phyloP scores from a whole-genome alignment of 1,284 basidiomycete species.

The Marasmius sp. region DNA sequence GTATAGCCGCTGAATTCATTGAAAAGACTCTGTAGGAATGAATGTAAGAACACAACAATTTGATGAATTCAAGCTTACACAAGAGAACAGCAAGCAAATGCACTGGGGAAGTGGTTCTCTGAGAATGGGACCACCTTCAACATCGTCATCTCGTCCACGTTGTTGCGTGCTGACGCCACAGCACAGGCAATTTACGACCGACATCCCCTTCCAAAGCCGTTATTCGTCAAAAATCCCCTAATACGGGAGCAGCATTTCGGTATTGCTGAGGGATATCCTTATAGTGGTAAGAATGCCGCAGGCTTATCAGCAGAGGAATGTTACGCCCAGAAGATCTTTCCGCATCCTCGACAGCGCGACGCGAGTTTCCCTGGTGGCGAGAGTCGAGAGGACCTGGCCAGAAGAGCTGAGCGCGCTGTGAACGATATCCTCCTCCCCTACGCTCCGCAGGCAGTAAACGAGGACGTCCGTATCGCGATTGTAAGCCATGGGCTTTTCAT shows the following conservation, averaged over 20 bases:
- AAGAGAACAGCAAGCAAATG: constrained; percentile 73
- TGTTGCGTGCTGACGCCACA: constrained; percentile 76
- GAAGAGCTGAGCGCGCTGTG: constrained; percentile 59
- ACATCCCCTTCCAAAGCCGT: constrained; percentile 53
- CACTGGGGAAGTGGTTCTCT: constrained; percentile 64
- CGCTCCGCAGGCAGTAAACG: constrained; percentile 40
- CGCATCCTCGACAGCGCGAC: constrained; percentile 43
- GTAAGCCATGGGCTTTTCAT: constrained; percentile 85
- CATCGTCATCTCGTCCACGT: constrained; percentile 77
- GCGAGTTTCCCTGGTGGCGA: constrained; percentile 75
- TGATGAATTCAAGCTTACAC: neutral
- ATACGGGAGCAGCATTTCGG: constrained; percentile 76
- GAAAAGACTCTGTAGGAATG: constrained; percentile 48
- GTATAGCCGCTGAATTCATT: neutral
- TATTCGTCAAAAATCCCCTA: constrained; percentile 49
- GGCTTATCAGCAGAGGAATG: constrained; percentile 48
- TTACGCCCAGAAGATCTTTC: constrained; percentile 51
- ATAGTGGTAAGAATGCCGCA: constrained; percentile 31
- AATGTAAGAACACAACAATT: constrained; percentile 43
- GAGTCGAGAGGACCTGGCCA: constrained; percentile 66
- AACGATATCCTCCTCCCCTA: constrained; percentile 63
- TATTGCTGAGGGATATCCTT: constrained; percentile 67
- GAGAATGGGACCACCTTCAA: constrained; percentile 54
- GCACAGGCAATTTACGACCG: constrained; percentile 59
- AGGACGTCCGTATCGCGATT: constrained; percentile 58